Evolutionary conservation across 345 rosid species (phyloP).

Genomic region (Conringia planisiliqua): DNA sequence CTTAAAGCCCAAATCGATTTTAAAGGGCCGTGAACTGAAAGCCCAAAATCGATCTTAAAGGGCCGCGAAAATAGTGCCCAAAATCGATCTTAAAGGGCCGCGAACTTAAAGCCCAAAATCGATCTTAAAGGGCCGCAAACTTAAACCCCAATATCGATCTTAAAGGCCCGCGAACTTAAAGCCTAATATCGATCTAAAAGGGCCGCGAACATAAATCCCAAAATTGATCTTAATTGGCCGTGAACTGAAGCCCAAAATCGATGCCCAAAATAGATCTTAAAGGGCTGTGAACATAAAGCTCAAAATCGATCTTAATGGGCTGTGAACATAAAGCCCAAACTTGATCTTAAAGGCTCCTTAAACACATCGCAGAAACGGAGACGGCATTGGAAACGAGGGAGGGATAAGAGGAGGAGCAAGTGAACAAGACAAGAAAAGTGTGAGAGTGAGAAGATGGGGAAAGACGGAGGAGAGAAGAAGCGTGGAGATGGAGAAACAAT

Average conservation of each 20-base stretch:
- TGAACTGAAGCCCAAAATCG: too few relatives aligned
- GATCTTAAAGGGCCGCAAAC: not conserved
- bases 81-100: too few relatives aligned
- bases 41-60: too few relatives aligned
- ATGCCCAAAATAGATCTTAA: too few relatives aligned
- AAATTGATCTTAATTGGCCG: too few relatives aligned
- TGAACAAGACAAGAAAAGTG: not conserved
- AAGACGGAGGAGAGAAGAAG: conserved; percentile 40
- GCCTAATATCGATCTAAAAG: too few relatives aligned
- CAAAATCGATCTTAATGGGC: too few relatives aligned
- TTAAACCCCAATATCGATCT: not conserved
- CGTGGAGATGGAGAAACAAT: conserved; percentile 33
- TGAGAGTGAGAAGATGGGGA: conserved; percentile 40
- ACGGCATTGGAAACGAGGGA: conserved; percentile 11
- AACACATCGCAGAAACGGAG: not conserved
- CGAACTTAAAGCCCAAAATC: too few relatives aligned
- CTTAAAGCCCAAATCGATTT: not conserved
- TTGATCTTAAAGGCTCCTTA: not conserved
- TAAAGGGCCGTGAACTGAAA: too few relatives aligned
- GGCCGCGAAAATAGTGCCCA: not conserved
- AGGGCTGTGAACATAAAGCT: not conserved
- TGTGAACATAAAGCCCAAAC: not conserved
- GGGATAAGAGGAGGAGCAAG: conserved; percentile 1
- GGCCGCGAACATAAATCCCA: not conserved
- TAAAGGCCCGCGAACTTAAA: too few relatives aligned